Evolutionary conservation across 2,329 filamentous ascomycete species (phyloP).

Genomic region (Alternaria metachromatica): DNA sequence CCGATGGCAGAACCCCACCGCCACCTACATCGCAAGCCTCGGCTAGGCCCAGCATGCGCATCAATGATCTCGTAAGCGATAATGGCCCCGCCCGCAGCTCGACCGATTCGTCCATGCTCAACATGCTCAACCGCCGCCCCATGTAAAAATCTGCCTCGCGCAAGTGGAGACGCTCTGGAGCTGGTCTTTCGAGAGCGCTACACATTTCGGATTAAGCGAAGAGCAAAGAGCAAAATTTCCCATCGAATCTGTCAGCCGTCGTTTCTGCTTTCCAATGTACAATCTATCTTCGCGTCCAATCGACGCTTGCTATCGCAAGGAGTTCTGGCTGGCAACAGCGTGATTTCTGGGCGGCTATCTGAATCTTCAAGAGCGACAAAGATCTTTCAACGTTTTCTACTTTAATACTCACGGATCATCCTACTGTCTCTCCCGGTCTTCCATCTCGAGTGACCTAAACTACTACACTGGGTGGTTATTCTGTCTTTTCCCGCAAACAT

Average conservation of each 20-base stretch:
- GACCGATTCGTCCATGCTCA: slow-evolving; percentile 53
- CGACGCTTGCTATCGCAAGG: slow-evolving; percentile 20
- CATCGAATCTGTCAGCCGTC: slow-evolving; percentile 5
- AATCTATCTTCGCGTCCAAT: slow-evolving; percentile 25
- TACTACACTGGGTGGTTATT: slow-evolving; percentile 31
- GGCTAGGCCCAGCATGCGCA: slow-evolving; percentile 50
- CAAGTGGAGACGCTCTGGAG: slow-evolving; percentile 29
- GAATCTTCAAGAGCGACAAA: slow-evolving; percentile 27
- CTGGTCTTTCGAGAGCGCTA: slow-evolving; percentile 40
- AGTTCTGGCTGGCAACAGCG: slow-evolving; percentile 25
- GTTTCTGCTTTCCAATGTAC: slow-evolving; percentile 28
- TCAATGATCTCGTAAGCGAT: slow-evolving; percentile 51
- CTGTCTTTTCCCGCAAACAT: slow-evolving; percentile 31
- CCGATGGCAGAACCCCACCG: slow-evolving; percentile 51
- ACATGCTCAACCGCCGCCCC: slow-evolving; percentile 50
- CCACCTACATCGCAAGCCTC: slow-evolving; percentile 42
- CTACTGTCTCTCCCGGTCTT: slow-evolving; percentile 11
- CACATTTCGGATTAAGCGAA: slow-evolving; percentile 13
- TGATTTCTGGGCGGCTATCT: slow-evolving; percentile 32
- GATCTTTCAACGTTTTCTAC: slow-evolving; percentile 22
- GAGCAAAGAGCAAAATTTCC: slow-evolving; percentile 12
- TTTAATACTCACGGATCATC: slow-evolving; percentile 11
- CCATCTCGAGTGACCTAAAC: slow-evolving; percentile 12
- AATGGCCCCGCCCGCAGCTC: slow-evolving; percentile 48
- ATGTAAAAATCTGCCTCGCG: slow-evolving; percentile 31